phyloP scores from a whole-genome alignment of 805 yeast species.

The Teunomyces cretensis region DNA sequence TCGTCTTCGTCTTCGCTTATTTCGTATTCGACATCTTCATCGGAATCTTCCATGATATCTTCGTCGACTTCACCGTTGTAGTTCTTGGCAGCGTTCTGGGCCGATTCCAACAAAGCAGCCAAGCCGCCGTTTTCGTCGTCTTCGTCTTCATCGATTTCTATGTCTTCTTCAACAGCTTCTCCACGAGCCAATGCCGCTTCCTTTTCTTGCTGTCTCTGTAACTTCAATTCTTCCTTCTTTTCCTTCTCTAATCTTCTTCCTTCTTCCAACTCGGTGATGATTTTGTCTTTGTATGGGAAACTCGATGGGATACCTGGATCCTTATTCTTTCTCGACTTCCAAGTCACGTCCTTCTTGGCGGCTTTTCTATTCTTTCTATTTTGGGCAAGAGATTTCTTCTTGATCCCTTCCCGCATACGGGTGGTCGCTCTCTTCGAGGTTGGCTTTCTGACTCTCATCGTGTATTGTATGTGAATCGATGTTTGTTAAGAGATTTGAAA shows the following conservation, averaged over 20 bases:
- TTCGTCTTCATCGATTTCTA: conserved; percentile 37
- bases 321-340: conserved; percentile 82
- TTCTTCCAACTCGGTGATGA: conserved; percentile 70
- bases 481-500: neutral
- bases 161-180: conserved; percentile 34
- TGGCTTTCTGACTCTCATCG: conserved; percentile 55
- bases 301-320: conserved; percentile 95
- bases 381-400: conserved; percentile 93
- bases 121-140: conserved; percentile 53
- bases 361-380: conserved; percentile 78
- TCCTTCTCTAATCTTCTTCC: conserved; percentile 56
- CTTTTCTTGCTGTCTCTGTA: conserved; percentile 50
- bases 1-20: conserved; percentile 44
- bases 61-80: conserved; percentile 56
- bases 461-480: neutral
- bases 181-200: conserved; percentile 40
- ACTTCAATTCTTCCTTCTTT: conserved; percentile 49
- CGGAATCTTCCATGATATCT: conserved; percentile 29
- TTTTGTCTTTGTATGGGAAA: conserved; percentile 90
- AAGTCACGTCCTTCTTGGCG: conserved; percentile 87
- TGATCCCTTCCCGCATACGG: conserved; percentile 93
- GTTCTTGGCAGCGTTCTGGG: conserved; percentile 81
- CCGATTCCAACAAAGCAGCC: conserved; percentile 86
- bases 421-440: conserved; percentile 89
- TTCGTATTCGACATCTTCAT: conserved; percentile 44